Evolutionary conservation across 1,284 basidiomycete genomes (phyloP).

Genomic region (Takashimella koratensis): DNA sequence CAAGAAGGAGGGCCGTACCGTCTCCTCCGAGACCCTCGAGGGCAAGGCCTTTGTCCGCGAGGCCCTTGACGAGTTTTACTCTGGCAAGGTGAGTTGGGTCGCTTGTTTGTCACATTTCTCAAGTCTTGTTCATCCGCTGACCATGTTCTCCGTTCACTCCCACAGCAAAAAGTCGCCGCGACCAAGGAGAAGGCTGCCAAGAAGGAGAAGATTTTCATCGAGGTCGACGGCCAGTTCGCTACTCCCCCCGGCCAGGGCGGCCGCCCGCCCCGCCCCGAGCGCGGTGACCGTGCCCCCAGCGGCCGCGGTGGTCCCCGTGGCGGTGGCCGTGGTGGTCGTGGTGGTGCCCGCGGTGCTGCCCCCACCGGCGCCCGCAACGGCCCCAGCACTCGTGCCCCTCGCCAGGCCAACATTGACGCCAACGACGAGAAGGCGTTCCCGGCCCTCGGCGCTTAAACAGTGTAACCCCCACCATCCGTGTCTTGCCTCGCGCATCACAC

Average conservation of each 20-base stretch:
- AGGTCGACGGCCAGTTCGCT: constrained; percentile 49
- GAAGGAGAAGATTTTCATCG: constrained; percentile 51
- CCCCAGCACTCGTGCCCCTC: constrained; percentile 29
- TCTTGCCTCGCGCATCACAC: no score
- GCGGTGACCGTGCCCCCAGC: constrained; percentile 20
- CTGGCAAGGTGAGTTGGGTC: constrained; percentile 49
- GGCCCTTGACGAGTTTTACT: constrained; percentile 47
- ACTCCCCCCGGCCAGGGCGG: constrained; percentile 29
- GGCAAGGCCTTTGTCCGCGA: constrained; percentile 43
- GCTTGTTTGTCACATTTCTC: constrained; percentile 10
- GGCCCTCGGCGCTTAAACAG: constrained; percentile 56
- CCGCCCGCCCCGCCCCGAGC: constrained; percentile 30
- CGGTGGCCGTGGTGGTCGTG: constrained; percentile 31
- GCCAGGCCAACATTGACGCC: constrained; percentile 56
- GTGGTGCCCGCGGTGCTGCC: constrained; percentile 48
- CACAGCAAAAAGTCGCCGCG: constrained; percentile 29
- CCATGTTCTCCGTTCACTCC: neutral
- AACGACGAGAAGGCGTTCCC: constrained; percentile 80
- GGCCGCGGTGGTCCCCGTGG: constrained; percentile 28
- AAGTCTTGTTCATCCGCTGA: neutral
- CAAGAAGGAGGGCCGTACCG: constrained; percentile 32
- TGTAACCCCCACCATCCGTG: no score
- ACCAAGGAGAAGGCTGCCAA: constrained; percentile 36
- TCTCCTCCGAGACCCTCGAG: constrained; percentile 30
- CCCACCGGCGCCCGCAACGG: constrained; percentile 45